Base-by-base conservation (phyloP, 2,329 filamentous ascomycete species). In the Epichloe baconii region DNA sequence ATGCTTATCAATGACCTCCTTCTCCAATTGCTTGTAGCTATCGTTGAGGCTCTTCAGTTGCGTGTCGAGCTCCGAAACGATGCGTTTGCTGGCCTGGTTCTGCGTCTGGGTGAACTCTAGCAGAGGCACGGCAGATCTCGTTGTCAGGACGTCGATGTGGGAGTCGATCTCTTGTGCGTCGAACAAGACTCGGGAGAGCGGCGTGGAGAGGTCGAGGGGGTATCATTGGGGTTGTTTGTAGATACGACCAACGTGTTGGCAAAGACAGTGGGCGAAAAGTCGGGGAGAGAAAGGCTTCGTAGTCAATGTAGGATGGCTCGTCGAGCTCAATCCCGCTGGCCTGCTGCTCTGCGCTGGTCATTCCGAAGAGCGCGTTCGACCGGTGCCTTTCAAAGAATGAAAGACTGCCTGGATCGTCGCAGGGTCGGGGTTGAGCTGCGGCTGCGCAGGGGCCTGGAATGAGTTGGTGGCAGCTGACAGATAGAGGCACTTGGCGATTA, bases 101-200 rank as follows among this genome's bases (percentile, higher is more conserved):
- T 93, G 86, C 43, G 79, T 72, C 54, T 82, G 76, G 3, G 90
- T 94, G 66, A 96, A 78, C 34, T 82, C 73, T 19, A 98, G 77
- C 31, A 98, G 75, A 0, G 89, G 86, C 0, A 91, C 71, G 3
- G 93, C 89, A 31, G 84, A 86, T 56, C 86, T 83, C 2, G 89
- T 93, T 5, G 91, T 94, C 41, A 97, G 77, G 3, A 80, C 79
- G 66, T 98, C 88, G 56, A 98, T 95, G 64, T 95, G 89, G 0
- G 90, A 95, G 69, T 97, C 91, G 57, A 98, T 85, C 68, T 97
- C 93, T 65, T 97, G 93, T 3, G 93, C 84, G 68, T 98, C 93
- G 69, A 98, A 98, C 6, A 97, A 81, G 5, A 96, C 90, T 50
- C 88, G 82, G 5, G 90, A 95, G 46, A 98, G 78, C 3, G 93